These are phyloP conservation scores for Salix viminalis DNA, from an alignment of 345 rosid species.

Conservation along the genomic window DNA sequence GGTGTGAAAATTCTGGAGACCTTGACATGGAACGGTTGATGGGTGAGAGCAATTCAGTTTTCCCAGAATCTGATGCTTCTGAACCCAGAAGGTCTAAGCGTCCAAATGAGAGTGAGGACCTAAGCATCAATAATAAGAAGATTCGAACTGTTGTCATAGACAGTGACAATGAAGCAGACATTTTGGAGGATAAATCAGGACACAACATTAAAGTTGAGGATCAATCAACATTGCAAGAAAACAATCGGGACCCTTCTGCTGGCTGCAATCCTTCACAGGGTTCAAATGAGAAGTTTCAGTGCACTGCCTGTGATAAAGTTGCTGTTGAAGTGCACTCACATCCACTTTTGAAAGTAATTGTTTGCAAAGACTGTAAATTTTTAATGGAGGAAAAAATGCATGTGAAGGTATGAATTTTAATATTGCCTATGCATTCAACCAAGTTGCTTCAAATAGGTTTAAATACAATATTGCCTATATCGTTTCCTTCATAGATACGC, in stretches of 20 bases:
- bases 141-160: constrained; percentile 34
- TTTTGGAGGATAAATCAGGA: constrained; percentile 25
- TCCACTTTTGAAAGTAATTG: constrained; percentile 75
- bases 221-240: constrained; percentile 27
- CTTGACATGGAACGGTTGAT: constrained; percentile 21
- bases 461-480: background rate
- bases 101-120: constrained; percentile 38
- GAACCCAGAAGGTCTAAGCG: constrained; percentile 40
- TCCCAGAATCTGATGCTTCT: constrained; percentile 25
- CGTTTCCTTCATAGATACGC: background rate
- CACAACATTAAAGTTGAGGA: constrained; percentile 23
- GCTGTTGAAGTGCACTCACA: constrained; percentile 66
- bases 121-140: constrained; percentile 37
- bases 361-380: constrained; percentile 81
- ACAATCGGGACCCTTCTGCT: constrained; percentile 11
- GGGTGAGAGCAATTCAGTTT: constrained; percentile 29
- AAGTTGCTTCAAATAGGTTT: background rate
- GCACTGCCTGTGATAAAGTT: constrained; percentile 74
- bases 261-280: constrained; percentile 26
- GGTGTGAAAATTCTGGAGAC: constrained; percentile 21
- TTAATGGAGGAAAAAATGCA: constrained; percentile 56
- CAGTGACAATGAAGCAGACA: constrained; percentile 42
- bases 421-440: background rate
- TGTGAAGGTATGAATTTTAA: constrained; percentile 51
- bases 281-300: constrained; percentile 42